Conservation (phyloP, 306 rosid genomes). For the Begonia loranthoides region DNA sequence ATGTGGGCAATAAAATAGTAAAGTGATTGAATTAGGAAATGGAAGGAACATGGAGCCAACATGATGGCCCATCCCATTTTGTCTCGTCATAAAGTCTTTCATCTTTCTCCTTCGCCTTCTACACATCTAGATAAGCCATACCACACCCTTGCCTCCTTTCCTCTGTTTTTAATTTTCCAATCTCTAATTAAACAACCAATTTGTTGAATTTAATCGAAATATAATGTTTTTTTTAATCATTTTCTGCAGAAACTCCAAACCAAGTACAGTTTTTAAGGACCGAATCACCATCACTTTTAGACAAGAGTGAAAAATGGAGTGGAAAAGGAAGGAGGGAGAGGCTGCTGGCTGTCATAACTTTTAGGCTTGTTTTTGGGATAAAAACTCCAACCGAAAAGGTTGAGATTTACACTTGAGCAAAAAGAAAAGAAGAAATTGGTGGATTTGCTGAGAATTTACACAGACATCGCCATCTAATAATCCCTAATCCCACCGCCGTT, state of each 20-base stretch:
- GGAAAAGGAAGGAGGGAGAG: too few relatives aligned
- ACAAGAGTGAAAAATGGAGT: too few relatives aligned
- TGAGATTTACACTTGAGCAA: background rate
- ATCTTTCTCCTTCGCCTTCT: constrained; percentile 1
- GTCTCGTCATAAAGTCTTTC: constrained; percentile 8
- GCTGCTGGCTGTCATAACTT: too few relatives aligned
- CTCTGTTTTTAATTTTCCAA: too few relatives aligned
- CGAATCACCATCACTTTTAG: too few relatives aligned
- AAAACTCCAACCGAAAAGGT: background rate
- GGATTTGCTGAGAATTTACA: constrained; percentile 14
- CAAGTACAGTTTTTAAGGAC: too few relatives aligned
- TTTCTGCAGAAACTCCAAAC: background rate
- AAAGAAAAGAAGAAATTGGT: background rate
- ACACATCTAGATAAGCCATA: too few relatives aligned
- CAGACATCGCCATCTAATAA: constrained; percentile 10
- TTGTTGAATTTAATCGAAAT: too few relatives aligned
- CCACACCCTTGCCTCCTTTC: too few relatives aligned
- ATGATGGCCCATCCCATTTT: constrained; percentile 39
- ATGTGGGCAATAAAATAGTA: constrained; percentile 30
- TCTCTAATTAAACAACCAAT: too few relatives aligned
- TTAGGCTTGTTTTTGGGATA: too few relatives aligned
- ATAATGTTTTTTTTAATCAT: too few relatives aligned
- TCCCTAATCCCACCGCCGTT: constrained; percentile 10
- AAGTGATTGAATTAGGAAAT: constrained; percentile 23
- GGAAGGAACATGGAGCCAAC: constrained; percentile 34